These are phyloP conservation scores for Pythium biforme DNA, from an alignment of 352 stramenopile species.

Conservation along the genomic window DNA sequence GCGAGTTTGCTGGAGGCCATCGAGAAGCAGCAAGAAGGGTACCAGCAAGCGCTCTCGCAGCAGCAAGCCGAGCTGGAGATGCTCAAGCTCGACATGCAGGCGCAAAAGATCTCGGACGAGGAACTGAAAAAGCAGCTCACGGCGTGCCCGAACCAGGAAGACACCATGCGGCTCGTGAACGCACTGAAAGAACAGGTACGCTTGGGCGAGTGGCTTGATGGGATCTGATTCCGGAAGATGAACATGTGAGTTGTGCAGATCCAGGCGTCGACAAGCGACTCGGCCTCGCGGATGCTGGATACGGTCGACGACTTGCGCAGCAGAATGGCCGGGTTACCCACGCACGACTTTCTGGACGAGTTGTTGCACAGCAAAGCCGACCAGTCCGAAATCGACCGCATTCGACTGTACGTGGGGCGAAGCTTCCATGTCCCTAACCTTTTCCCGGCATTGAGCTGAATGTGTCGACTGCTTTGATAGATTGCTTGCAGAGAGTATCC, in stretches of 20 bases:
- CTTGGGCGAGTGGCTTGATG: background rate
- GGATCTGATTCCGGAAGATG: no score
- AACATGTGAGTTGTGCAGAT: slow-evolving; percentile 29
- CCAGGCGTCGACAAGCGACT: slow-evolving; percentile 36
- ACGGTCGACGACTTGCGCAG: slow-evolving; percentile 51
- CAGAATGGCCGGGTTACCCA: slow-evolving; percentile 48
- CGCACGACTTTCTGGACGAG: slow-evolving; percentile 43
- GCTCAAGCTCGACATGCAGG: slow-evolving; percentile 43
- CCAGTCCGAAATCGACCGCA: slow-evolving; percentile 43
- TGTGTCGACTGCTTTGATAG: no score
- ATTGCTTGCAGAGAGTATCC: slow-evolving; percentile 1
- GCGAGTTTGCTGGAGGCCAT: slow-evolving; percentile 53
- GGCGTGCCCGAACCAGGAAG: slow-evolving; percentile 58
- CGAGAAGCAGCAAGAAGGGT: slow-evolving; percentile 52
- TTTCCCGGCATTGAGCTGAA: background rate
- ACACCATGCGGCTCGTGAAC: slow-evolving; percentile 53
- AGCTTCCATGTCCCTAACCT: slow-evolving; percentile 21
- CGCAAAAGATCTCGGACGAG: slow-evolving; percentile 45
- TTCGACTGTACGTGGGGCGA: slow-evolving; percentile 19
- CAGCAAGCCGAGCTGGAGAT: slow-evolving; percentile 44
- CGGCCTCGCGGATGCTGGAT: slow-evolving; percentile 39
- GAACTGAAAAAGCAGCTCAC: slow-evolving; percentile 44
- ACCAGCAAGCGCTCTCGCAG: slow-evolving; percentile 36
- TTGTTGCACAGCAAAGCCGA: slow-evolving; percentile 60
- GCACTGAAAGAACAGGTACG: slow-evolving; percentile 55